Evolutionary conservation across 1,284 basidiomycete species (phyloP).

Genomic region (Irpex sp.): DNA sequence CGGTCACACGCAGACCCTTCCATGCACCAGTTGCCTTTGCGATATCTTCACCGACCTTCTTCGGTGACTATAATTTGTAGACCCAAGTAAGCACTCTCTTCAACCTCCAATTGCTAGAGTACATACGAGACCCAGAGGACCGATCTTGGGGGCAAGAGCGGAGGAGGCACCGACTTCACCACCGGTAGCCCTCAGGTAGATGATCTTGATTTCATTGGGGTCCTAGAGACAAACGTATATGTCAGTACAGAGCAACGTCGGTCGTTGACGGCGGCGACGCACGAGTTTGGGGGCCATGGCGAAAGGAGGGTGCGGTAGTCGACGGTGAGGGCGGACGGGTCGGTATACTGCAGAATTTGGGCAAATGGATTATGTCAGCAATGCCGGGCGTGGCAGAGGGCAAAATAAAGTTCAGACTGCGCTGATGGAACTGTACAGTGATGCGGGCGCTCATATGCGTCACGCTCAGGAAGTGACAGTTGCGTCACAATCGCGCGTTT

Average conservation of each 20-base stretch:
- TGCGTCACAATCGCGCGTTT: neutral
- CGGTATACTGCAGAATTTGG: slow-evolving; percentile 6
- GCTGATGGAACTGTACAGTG: slow-evolving; percentile 52
- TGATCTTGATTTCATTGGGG: slow-evolving; percentile 96
- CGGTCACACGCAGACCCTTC: slow-evolving; percentile 99
- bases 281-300: slow-evolving; percentile 80
- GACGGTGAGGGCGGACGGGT: slow-evolving; percentile 23
- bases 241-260: slow-evolving; percentile 15
- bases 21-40: slow-evolving; percentile 98
- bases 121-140: slow-evolving; percentile 98
- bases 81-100: slow-evolving; percentile 2
- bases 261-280: slow-evolving; percentile 24
- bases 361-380: slow-evolving; percentile 15
- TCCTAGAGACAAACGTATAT: slow-evolving; percentile 44
- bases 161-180: slow-evolving; percentile 99
- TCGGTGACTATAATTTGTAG: slow-evolving; percentile 75
- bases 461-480: neutral
- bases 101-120: neutral
- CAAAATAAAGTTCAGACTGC: slow-evolving; percentile 50
- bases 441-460: neutral
- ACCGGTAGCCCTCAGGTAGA: slow-evolving; percentile 98
- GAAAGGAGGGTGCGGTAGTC: slow-evolving; percentile 23
- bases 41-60: slow-evolving; percentile 99
- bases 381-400: slow-evolving; percentile 16
- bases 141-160: slow-evolving; percentile 99